phyloP scores from a whole-genome alignment of 2,329 filamentous ascomycete genomes.

The Fusarium metavorans region DNA sequence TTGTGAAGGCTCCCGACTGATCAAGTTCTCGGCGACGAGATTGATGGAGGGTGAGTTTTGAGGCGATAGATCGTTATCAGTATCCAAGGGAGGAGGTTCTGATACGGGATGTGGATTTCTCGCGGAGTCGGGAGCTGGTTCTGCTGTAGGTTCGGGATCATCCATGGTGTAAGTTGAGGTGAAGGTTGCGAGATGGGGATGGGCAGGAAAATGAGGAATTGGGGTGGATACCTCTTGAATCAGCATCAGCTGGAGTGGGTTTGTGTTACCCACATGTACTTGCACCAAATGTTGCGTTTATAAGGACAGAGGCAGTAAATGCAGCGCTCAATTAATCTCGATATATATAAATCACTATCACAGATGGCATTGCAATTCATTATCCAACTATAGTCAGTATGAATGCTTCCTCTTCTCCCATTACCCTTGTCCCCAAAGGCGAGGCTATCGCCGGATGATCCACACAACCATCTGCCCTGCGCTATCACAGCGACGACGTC shows the following conservation, averaged over 20 bases:
- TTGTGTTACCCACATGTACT: neutral
- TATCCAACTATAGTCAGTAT: neutral
- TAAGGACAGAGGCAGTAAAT: neutral
- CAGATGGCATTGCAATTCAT: neutral
- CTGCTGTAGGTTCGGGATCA: constrained; percentile 23
- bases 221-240: constrained; percentile 17
- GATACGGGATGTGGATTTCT: neutral
- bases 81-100: neutral
- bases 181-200: constrained; percentile 36
- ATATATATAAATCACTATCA: neutral
- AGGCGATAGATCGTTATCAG: constrained; percentile 6
- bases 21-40: constrained; percentile 33
- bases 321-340: neutral
- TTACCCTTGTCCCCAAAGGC: neutral
- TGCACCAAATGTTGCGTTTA: neutral
- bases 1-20: constrained; percentile 16
- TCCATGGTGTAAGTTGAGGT: constrained; percentile 39
- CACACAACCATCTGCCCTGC: neutral
- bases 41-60: constrained; percentile 26
- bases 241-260: neutral
- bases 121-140: neutral
- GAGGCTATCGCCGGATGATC: constrained; percentile 29
- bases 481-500: constrained; percentile 31
- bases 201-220: constrained; percentile 29
- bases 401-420: neutral